Evolutionary conservation across 2,329 filamentous ascomycete genomes (phyloP).

Genomic region (Fusarium albosuccineum): DNA sequence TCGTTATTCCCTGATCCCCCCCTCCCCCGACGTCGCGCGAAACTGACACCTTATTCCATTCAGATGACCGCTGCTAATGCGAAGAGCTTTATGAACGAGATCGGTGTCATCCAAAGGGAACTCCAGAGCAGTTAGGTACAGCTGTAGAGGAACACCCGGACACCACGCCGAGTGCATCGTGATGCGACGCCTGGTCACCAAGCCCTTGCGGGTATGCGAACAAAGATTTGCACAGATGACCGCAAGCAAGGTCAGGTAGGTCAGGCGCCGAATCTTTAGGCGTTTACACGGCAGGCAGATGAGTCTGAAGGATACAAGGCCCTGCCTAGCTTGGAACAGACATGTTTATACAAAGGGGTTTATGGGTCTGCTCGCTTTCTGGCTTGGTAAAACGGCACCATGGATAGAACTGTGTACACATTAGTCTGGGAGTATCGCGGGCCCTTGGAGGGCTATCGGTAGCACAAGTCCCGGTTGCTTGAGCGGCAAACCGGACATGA

Average conservation of each 20-base stretch:
- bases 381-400: constrained; percentile 27
- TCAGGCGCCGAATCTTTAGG: constrained; percentile 16
- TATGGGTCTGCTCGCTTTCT: constrained; percentile 17
- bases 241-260: constrained; percentile 19
- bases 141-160: constrained; percentile 15
- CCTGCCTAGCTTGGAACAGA: constrained; percentile 35
- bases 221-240: constrained; percentile 21
- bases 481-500: constrained; percentile 24
- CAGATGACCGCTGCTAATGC: constrained; percentile 68
- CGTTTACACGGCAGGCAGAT: constrained; percentile 20
- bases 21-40: neutral
- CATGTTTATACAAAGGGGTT: constrained; percentile 31
- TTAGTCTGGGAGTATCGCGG: constrained; percentile 26
- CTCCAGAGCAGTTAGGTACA: constrained; percentile 55
- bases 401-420: constrained; percentile 43
- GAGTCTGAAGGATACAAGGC: constrained; percentile 33
- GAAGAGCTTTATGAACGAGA: constrained; percentile 64
- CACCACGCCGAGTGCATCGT: constrained; percentile 24
- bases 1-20: constrained; percentile 8
- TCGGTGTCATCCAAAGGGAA: constrained; percentile 64
- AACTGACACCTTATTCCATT: constrained; percentile 15
- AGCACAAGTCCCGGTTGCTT: constrained; percentile 17
- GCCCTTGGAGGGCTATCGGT: constrained; percentile 18
- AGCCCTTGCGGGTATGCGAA: constrained; percentile 23
- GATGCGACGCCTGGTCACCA: constrained; percentile 21